Percentiles rank a stretch among this genome's conserved stretches.
Conservation (phyloP, 192 early-diverging fungal species). For the Mortierella hygrophila region DNA sequence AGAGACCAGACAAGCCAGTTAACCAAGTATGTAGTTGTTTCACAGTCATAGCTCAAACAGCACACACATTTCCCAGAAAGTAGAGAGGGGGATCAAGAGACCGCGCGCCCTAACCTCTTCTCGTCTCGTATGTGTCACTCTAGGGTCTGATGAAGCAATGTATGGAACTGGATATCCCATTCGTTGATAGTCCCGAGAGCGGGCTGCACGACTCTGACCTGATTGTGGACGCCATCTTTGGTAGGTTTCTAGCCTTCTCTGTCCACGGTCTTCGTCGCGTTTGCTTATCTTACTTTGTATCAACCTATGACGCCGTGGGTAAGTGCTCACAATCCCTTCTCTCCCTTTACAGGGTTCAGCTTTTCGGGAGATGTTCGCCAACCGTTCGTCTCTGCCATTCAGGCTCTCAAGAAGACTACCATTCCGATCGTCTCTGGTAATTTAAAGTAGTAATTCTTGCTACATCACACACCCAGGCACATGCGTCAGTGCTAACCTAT, state of each 20-base stretch:
- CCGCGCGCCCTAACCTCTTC: not conserved
- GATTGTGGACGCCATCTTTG: slow-evolving; percentile 92
- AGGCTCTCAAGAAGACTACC: slow-evolving; percentile 50
- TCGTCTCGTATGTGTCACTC: not conserved
- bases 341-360: slow-evolving; percentile 75
- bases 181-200: slow-evolving; percentile 58
- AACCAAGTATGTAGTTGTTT: slow-evolving; percentile 2
- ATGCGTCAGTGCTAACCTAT: slow-evolving; percentile 41
- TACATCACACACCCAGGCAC: not conserved
- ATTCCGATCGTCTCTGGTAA: slow-evolving; percentile 43
- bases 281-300: not conserved
- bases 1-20: slow-evolving; percentile 77
- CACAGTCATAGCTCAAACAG: not conserved
- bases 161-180: slow-evolving; percentile 71
- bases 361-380: slow-evolving; percentile 83
- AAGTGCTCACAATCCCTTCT: not conserved
- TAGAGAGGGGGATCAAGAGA: not conserved
- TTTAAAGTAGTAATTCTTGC: not conserved
- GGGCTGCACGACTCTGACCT: slow-evolving; percentile 68
- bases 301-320: too few relatives aligned
- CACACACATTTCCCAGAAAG: not conserved
- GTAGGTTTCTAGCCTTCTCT: slow-evolving; percentile 31
- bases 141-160: slow-evolving; percentile 81
- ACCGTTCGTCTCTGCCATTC: slow-evolving; percentile 79
- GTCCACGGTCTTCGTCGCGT: too few relatives aligned